These are phyloP conservation scores for Liquidambar formosana DNA, from an alignment of 164 flowering plant genomes.

Conservation along the genomic window DNA sequence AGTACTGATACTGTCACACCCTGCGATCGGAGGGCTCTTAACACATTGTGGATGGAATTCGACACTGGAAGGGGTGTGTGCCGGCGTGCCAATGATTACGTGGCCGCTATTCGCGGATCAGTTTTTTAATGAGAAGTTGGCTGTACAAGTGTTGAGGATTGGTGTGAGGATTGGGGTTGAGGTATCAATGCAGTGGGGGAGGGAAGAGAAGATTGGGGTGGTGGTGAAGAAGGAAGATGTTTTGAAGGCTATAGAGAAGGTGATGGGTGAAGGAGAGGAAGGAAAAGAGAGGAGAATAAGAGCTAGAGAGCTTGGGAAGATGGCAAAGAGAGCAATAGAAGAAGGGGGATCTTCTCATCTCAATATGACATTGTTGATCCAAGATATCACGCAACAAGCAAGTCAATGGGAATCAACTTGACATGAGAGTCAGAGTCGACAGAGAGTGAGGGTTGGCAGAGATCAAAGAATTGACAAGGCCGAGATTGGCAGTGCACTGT, in stretches of 20 bases:
- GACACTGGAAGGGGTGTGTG: slow-evolving; percentile 23
- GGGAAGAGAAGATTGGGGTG: slow-evolving; percentile 29
- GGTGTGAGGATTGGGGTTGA: slow-evolving; percentile 27
- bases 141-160: slow-evolving; percentile 19
- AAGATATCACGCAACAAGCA: slow-evolving; percentile 11
- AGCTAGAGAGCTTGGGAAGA: slow-evolving; percentile 27
- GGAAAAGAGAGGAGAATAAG: slow-evolving; percentile 27
- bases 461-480: too few relatives aligned
- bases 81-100: slow-evolving; percentile 34
- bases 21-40: slow-evolving; percentile 29
- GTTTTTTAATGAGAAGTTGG: slow-evolving; percentile 28
- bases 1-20: slow-evolving; percentile 30
- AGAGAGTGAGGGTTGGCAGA: too few relatives aligned
- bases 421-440: too few relatives aligned
- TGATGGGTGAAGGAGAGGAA: slow-evolving; percentile 37
- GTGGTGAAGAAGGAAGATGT: slow-evolving; percentile 28
- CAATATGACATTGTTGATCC: slow-evolving; percentile 15
- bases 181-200: neutral
- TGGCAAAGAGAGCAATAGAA: slow-evolving; percentile 32
- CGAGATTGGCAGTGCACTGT: too few relatives aligned
- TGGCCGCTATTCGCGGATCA: slow-evolving; percentile 41
- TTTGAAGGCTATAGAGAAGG: slow-evolving; percentile 16
- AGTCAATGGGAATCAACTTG: neutral
- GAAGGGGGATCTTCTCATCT: slow-evolving; percentile 44
- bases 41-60: slow-evolving; percentile 51